phyloP scores from a whole-genome alignment of 768 basidiomycete genomes.

The Strobilomyces echinocephalus region DNA sequence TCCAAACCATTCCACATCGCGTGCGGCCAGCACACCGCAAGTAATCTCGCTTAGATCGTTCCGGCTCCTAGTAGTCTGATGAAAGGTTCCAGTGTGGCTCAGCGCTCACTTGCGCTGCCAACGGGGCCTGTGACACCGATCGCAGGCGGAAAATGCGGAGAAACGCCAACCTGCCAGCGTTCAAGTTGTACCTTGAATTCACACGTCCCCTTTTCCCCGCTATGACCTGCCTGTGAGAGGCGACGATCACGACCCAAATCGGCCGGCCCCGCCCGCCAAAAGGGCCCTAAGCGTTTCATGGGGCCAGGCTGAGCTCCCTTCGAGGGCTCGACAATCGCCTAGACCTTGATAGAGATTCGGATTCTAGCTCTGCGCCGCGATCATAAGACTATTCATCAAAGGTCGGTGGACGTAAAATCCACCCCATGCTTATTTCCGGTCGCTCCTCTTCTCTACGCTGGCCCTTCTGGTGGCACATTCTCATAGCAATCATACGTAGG shows the following conservation, averaged over 20 bases:
- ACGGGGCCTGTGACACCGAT: too few species aligned
- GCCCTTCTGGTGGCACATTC: not conserved
- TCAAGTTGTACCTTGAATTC: not conserved
- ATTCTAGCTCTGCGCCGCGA: not conserved
- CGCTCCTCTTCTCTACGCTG: not conserved
- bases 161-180: not conserved
- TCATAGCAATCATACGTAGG: not conserved
- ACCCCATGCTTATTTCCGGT: conserved; percentile 5
- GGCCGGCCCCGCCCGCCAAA: too few species aligned
- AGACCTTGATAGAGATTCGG: conserved; percentile 1
- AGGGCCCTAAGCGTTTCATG: too few species aligned
- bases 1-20: not conserved
- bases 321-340: not conserved
- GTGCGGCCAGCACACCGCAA: not conserved
- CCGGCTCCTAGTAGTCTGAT: not conserved
- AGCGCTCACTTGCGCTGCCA: not conserved
- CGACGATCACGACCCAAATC: not conserved
- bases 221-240: not conserved
- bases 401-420: conserved; percentile 8
- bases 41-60: not conserved
- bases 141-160: too few species aligned
- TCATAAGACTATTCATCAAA: not conserved
- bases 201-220: not conserved
- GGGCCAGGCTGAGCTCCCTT: not conserved
- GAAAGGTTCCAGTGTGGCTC: not conserved